A percentile compares a stretch with the other conserved stretches of the same genome.
Evolutionary conservation across 371 early-diverging fungal species (phyloP).

Genomic region (Mucor plumbeus): DNA sequence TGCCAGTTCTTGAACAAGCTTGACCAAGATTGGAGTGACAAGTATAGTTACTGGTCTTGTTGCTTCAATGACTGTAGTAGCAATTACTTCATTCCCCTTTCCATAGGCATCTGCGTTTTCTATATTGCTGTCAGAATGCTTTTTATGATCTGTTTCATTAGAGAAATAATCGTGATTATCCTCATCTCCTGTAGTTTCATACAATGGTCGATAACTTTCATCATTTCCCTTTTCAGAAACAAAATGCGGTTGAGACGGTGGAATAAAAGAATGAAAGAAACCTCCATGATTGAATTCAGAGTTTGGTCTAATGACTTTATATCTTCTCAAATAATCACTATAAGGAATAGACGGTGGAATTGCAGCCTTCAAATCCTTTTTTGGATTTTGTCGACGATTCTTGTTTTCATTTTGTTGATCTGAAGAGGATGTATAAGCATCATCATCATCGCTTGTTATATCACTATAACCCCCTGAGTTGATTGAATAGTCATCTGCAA

Average conservation of each 20-base stretch:
- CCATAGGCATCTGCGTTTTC: conserved; percentile 12
- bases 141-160: conserved; percentile 4
- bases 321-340: conserved; percentile 68
- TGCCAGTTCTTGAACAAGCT: conserved; percentile 73
- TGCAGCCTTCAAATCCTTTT: conserved; percentile 24
- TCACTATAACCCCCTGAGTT: neutral
- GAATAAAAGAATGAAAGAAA: conserved; percentile 58
- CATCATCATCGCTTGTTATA: conserved; percentile 2
- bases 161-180: conserved; percentile 13
- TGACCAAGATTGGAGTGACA: conserved; percentile 76
- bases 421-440: neutral
- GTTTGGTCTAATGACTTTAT: conserved; percentile 46
- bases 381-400: conserved; percentile 5
- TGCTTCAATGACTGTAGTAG: conserved; percentile 65
- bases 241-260: conserved; percentile 54
- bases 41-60: conserved; percentile 64
- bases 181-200: neutral
- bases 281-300: conserved; percentile 21
- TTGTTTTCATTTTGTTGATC: neutral
- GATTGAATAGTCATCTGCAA: conserved; percentile 10
- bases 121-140: conserved; percentile 15
- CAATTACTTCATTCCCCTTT: conserved; percentile 45
- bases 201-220: conserved; percentile 14
- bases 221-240: conserved; percentile 40
- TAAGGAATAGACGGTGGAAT: conserved; percentile 73